Percentiles rank a stretch among this genome's conserved stretches.
Evolutionary conservation across 2,329 filamentous ascomycete species (phyloP).

Genomic region (Amphichorda felina): DNA sequence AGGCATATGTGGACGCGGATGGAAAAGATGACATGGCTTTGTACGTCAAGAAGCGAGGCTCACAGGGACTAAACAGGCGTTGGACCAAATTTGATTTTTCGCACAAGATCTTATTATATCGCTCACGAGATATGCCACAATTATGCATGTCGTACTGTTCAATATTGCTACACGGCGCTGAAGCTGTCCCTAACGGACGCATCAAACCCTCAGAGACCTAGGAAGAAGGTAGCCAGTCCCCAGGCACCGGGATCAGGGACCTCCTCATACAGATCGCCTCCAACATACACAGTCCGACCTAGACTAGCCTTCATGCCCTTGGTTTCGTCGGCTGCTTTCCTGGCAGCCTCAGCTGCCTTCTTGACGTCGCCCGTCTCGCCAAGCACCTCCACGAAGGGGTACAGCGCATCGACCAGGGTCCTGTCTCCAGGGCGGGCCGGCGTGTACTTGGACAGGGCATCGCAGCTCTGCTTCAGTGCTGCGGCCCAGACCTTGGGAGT

Average conservation of each 20-base stretch:
- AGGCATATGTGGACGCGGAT: background rate
- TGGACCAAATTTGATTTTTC: background rate
- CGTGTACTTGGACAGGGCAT: slow-evolving; percentile 70
- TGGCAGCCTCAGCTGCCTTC: slow-evolving; percentile 64
- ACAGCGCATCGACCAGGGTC: slow-evolving; percentile 79
- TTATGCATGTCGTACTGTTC: too few species aligned
- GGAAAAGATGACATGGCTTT: background rate
- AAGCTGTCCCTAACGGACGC: too few species aligned
- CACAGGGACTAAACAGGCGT: slow-evolving; percentile 1
- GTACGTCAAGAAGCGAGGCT: background rate
- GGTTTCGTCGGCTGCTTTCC: slow-evolving; percentile 66
- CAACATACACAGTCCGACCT: slow-evolving; percentile 40
- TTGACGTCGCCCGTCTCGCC: slow-evolving; percentile 51
- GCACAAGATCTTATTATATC: too few species aligned
- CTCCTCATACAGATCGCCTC: slow-evolving; percentile 30
- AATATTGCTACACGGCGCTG: too few species aligned
- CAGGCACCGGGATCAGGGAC: slow-evolving; percentile 57
- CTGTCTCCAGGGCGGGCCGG: slow-evolving; percentile 82
- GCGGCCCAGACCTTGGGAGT: slow-evolving; percentile 37
- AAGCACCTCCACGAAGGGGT: slow-evolving; percentile 73
- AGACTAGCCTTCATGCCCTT: slow-evolving; percentile 88
- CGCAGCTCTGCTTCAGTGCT: slow-evolving; percentile 60
- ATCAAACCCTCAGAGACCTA: slow-evolving; percentile 50
- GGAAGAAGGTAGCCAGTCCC: slow-evolving; percentile 68
- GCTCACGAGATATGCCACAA: too few species aligned